phyloP scores from a whole-genome alignment of 2,329 filamentous ascomycete genomes.

The Tolypocladium sp. region DNA sequence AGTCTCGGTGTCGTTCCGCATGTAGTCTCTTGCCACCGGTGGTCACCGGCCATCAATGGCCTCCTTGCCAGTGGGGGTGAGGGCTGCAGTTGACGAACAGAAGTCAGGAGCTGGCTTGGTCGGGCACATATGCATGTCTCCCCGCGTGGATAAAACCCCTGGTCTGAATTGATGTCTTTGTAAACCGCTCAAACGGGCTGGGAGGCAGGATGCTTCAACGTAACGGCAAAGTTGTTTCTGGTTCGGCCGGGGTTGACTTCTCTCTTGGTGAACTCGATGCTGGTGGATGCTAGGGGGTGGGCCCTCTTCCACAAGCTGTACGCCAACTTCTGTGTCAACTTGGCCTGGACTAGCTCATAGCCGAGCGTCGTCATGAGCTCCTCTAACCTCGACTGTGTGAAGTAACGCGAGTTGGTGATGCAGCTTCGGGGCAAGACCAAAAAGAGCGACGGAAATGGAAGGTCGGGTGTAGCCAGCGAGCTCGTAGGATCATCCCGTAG shows the following conservation, averaged over 20 bases:
- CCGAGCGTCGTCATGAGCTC: conserved; percentile 72
- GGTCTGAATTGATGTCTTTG: not conserved
- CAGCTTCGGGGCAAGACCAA: conserved; percentile 85
- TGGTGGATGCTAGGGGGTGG: conserved; percentile 6
- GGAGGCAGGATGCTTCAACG: conserved; percentile 34
- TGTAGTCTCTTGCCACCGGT: not conserved
- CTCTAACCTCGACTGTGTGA: conserved; percentile 60
- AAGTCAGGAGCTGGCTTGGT: not conserved
- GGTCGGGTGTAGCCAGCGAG: conserved; percentile 10
- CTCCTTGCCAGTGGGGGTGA: not conserved
- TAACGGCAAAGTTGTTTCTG: conserved; percentile 87
- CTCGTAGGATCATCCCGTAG: conserved; percentile 30
- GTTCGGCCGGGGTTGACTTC: conserved; percentile 65
- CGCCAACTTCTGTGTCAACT: conserved; percentile 72
- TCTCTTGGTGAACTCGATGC: conserved; percentile 43
- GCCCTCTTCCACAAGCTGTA: conserved; percentile 76
- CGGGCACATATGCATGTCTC: not conserved
- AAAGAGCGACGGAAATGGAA: conserved; percentile 63
- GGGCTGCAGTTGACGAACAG: not conserved
- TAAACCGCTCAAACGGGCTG: not conserved
- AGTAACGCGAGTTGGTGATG: conserved; percentile 81
- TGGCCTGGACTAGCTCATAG: conserved; percentile 56
- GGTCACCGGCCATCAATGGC: not conserved
- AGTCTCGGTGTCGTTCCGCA: too few relatives aligned
- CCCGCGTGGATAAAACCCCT: not conserved